Conservation (phyloP, 164 flowering plant genomes). For the Vitis labrusca region DNA sequence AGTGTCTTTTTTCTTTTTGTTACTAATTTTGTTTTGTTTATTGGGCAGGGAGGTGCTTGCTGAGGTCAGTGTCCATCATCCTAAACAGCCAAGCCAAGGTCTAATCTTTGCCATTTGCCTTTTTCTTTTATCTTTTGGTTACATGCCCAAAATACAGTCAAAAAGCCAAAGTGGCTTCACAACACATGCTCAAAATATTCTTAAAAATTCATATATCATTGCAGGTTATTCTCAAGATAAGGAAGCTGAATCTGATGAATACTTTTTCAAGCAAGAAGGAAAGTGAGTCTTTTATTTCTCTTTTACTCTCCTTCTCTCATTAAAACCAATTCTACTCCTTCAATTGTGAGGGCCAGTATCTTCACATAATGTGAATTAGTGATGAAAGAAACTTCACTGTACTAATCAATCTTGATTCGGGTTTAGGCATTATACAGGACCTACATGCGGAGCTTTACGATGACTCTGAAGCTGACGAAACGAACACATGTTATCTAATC, state of each 20-base stretch:
- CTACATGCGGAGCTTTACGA: constrained; percentile 62
- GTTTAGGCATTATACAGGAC: constrained; percentile 57
- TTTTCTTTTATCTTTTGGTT: neutral
- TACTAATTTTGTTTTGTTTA: neutral
- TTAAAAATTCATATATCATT: too few relatives aligned
- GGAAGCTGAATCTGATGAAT: constrained; percentile 51
- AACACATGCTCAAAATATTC: too few relatives aligned
- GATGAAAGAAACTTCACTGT: too few relatives aligned
- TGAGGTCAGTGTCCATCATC: constrained; percentile 54
- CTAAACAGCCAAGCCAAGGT: constrained; percentile 72
- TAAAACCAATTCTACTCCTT: too few relatives aligned
- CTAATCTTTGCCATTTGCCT: neutral
- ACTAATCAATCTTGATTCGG: neutral
- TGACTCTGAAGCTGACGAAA: constrained; percentile 42
- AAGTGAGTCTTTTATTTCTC: constrained; percentile 37
- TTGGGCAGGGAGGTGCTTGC: constrained; percentile 55
- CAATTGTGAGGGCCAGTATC: too few relatives aligned
- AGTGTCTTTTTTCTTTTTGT: neutral
- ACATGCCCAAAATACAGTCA: too few relatives aligned
- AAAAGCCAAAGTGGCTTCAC: too few relatives aligned
- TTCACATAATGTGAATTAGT: too few relatives aligned
- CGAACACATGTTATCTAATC: constrained; percentile 49
- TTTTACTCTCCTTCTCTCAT: neutral
- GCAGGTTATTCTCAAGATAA: constrained; percentile 65
- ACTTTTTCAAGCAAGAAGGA: constrained; percentile 37